Evolutionary conservation across 2,329 filamentous ascomycete genomes (phyloP).

Genomic region (Aureobasidium lini): DNA sequence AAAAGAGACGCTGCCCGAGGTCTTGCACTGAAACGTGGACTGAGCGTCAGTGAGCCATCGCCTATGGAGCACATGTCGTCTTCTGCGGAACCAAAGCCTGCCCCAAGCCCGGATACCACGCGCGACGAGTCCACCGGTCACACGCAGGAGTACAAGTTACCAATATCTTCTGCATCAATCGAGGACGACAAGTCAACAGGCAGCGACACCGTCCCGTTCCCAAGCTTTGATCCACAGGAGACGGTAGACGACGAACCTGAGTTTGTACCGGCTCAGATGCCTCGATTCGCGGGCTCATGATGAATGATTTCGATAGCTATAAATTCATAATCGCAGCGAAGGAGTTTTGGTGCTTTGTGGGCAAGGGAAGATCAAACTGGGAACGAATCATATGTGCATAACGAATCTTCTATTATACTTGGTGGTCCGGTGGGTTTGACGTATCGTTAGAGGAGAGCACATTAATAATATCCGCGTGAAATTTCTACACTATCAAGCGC

Average conservation of each 20-base stretch:
- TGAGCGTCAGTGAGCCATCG: constrained; percentile 25
- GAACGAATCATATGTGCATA: constrained; percentile 4
- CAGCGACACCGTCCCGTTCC: constrained; percentile 10
- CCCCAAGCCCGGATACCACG: background rate
- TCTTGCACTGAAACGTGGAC: constrained; percentile 48
- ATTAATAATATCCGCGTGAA: too few species aligned
- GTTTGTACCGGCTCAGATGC: constrained; percentile 12
- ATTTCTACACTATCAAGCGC: too few species aligned
- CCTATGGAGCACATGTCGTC: background rate
- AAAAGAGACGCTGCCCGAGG: constrained; percentile 49
- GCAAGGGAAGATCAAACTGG: background rate
- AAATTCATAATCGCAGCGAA: background rate
- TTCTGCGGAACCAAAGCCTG: background rate
- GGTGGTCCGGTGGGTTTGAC: background rate
- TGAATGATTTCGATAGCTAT: background rate
- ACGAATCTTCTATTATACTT: background rate
- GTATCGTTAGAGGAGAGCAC: background rate
- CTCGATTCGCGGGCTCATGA: constrained; percentile 8
- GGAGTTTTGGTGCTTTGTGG: background rate
- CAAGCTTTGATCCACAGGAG: constrained; percentile 1
- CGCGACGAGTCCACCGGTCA: background rate
- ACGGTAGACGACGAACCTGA: background rate
- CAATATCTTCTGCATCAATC: background rate
- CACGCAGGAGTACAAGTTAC: background rate
- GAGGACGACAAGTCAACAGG: background rate